A percentile compares a stretch with the other conserved stretches of the same genome.
These are phyloP conservation scores for Erysiphe pisi DNA, from an alignment of 2,329 filamentous ascomycete genomes.

Conservation along the genomic window DNA sequence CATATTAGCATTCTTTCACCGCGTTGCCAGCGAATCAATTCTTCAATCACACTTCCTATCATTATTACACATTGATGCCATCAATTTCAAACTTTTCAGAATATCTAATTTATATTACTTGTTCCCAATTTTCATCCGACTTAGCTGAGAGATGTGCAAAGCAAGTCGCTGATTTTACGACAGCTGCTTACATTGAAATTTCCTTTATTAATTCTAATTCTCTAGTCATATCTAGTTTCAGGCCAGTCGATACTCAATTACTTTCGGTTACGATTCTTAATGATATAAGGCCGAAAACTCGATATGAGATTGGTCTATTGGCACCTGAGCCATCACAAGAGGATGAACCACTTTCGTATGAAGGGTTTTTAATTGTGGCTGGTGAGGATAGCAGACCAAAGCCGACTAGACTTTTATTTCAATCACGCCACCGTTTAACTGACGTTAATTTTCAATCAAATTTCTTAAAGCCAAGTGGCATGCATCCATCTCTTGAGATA, in stretches of 20 bases:
- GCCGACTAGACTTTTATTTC: conserved; percentile 71
- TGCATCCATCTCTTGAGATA: conserved; percentile 72
- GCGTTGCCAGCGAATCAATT: conserved; percentile 50
- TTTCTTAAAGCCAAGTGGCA: conserved; percentile 62
- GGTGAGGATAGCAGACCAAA: conserved; percentile 53
- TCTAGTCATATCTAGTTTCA: conserved; percentile 55
- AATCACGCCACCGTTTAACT: conserved; percentile 59
- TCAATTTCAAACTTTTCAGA: conserved; percentile 46
- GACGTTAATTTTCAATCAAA: conserved; percentile 48
- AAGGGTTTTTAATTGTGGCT: conserved; percentile 67
- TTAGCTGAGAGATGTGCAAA: conserved; percentile 43
- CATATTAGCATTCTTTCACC: conserved; percentile 49
- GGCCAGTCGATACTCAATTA: conserved; percentile 40
- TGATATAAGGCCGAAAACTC: conserved; percentile 33
- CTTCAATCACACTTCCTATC: conserved; percentile 51
- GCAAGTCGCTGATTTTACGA: conserved; percentile 41
- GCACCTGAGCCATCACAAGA: conserved; percentile 54
- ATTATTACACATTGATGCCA: conserved; percentile 59
- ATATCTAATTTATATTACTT: conserved; percentile 46
- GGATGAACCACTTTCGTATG: conserved; percentile 45
- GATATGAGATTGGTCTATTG: conserved; percentile 73
- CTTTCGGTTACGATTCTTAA: conserved; percentile 33
- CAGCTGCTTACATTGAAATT: conserved; percentile 60
- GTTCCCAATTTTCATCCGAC: conserved; percentile 36
- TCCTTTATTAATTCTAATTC: conserved; percentile 59